Conservation (phyloP, 805 yeast species). For the Soucietia sequanensis region DNA sequence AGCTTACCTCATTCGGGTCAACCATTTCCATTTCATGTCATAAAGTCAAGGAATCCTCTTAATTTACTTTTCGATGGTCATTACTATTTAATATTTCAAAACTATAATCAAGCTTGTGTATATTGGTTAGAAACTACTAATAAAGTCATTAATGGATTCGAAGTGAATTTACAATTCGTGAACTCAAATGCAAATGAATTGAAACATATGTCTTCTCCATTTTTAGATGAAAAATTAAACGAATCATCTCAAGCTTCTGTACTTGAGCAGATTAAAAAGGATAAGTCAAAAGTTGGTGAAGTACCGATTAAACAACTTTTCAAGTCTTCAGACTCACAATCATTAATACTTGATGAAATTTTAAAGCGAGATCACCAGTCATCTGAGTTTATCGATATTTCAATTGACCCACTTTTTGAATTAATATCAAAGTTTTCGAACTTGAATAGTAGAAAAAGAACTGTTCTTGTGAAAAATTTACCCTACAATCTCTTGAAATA, state of each 20-base stretch:
- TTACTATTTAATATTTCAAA: slow-evolving; percentile 54
- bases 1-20: slow-evolving; percentile 15
- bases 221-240: slow-evolving; percentile 8
- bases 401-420: slow-evolving; percentile 12
- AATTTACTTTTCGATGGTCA: slow-evolving; percentile 45
- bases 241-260: not conserved
- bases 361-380: slow-evolving; percentile 3
- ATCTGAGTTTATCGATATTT: slow-evolving; percentile 1
- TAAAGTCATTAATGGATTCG: slow-evolving; percentile 51
- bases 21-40: slow-evolving; percentile 33
- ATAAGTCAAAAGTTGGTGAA: slow-evolving; percentile 2
- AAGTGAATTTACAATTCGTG: slow-evolving; percentile 46
- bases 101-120: slow-evolving; percentile 47
- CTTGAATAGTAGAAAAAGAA: slow-evolving; percentile 16
- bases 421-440: slow-evolving; percentile 17
- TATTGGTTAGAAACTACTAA: slow-evolving; percentile 51
- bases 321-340: slow-evolving; percentile 4
- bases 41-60: slow-evolving; percentile 49
- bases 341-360: slow-evolving; percentile 3
- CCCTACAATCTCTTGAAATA: slow-evolving; percentile 43
- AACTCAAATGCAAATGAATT: slow-evolving; percentile 22
- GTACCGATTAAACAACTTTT: slow-evolving; percentile 6
- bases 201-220: slow-evolving; percentile 30
- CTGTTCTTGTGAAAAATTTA: slow-evolving; percentile 44
- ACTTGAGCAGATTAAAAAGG: too few relatives aligned